Base-by-base conservation (phyloP, 441 rosid genomes). In the Gossypium davidsonii region DNA sequence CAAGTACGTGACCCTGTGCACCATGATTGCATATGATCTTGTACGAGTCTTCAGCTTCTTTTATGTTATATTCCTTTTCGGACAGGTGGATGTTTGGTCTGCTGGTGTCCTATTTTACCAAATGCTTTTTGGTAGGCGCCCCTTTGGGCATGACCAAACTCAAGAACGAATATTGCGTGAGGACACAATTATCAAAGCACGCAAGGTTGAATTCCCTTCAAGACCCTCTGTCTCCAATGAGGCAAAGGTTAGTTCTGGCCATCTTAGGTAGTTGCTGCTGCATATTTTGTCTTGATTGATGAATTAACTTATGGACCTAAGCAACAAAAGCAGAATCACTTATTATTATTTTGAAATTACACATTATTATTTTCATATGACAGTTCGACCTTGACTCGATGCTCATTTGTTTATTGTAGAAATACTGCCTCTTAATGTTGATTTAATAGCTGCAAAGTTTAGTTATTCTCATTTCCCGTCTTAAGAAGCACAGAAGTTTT, bases 71-170 rank as follows among this genome's bases (percentile, higher is more conserved):
- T 60, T 28, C 64, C 60, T 26, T 79, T 73, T 59, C 67, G 78
- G 76, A 68, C 85, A 96, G 99, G 99, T 96, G 53, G 99, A 96
- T 81, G 98, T 93, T 42, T 96, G 99, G 99, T 91, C 99, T 64
- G 94, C 91, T 34, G 99, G 99, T 70, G 87, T 96, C 76, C 72
- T 96, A 69, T 87, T 90, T 78, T 96, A 95, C 84, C 98, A 96
- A 84, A 93, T 93, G 97, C 90, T 93, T 70, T 93, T 90, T 75
- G 97, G 98, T 42, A 89, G 86, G 79, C 93, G 99, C 63, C 99
- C 98, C 72, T 93, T 96, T 80, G 99, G 99, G 73, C 98, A 96
- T 78, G 99, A 96, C 79, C 99, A 95, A 80, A 86, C 88, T 79
- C 99, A 95, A 81, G 99, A 95, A 83, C 84, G 97, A 74, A 95